Evolutionary conservation across 169 alveolate genomes (phyloP), one percentile per base, ranked within the genome.

Genomic region (Besnoitia besnoiti): DNA sequence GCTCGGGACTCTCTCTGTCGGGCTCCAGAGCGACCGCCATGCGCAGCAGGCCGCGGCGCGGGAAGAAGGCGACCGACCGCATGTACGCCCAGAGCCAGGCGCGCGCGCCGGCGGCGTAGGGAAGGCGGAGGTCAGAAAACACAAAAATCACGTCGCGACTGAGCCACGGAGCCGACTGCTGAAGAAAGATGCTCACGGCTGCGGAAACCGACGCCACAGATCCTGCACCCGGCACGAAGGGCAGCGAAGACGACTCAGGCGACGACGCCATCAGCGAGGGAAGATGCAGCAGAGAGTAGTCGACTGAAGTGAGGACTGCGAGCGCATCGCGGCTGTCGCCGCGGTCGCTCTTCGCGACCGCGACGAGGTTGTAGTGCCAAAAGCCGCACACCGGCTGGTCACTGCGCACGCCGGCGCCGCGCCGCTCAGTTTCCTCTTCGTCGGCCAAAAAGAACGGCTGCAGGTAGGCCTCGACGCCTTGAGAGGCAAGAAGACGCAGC

Each of bases 31-130:
- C 61, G n/a, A 84, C 90, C 30, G 90, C 90, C 90, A 42, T 42
- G 19, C 90, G 90, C 39, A 84, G 44, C 49, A 84, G 79, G 4
- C 90, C 90, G 14, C 90, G 44, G 10, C 90, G 75, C 30, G 89
- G 89, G 27, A 84, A 47, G 50, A n/a, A 50, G 19, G 90, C 14
- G 8, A 8, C 7, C 12, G 35, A 42, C 35, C 90, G 79, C 2
- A 84, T 14, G 33, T 84, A 84, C n/a, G 77, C 90, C 77, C 21
- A 10, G 8, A 51, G 49, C 77, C 75, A 84, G 33, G 91, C 94
- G 5, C 92, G 92, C 3, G 89, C 82, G 5, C 92, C 90, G 0
- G 94, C 94, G 7, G 84, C 84, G 37, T 91, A 91, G 76, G 94
- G 91, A 37, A 91, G 92, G 85, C 37, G 40, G 47, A n/a, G 30